These are phyloP conservation scores for Musa troglodytarum DNA, from an alignment of 176 grass and related monocot species.

Conservation along the genomic window DNA sequence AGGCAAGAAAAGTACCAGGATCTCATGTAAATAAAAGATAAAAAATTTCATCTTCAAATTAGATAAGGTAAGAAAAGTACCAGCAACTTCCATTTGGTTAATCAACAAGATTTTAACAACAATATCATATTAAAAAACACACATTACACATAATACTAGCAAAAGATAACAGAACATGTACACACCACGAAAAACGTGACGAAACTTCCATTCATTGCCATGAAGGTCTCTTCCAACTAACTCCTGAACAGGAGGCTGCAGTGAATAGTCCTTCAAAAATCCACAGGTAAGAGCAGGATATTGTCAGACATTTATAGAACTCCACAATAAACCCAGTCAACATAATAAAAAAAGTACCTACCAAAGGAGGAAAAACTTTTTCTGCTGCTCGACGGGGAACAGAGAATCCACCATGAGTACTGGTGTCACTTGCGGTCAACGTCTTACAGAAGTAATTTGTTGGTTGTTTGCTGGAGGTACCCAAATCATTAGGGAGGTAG, in stretches of 20 bases:
- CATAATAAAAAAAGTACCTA: conserved; percentile 21
- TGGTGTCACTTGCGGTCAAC: conserved; percentile 94
- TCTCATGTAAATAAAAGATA: background rate
- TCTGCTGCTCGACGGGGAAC: conserved; percentile 96
- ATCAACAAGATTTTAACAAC: background rate
- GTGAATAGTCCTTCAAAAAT: conserved; percentile 72
- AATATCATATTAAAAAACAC: background rate
- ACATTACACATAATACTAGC: background rate
- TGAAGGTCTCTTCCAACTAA: conserved; percentile 94
- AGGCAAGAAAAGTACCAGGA: background rate
- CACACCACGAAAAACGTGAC: conserved; percentile 85
- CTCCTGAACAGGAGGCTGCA: conserved; percentile 91
- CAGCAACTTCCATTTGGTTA: background rate
- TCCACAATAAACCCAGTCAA: background rate
- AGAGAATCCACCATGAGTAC: conserved; percentile 98
- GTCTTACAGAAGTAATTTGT: conserved; percentile 99
- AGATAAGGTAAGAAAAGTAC: background rate
- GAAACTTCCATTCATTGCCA: conserved; percentile 98
- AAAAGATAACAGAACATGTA: background rate
- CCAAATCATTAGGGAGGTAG: conserved; percentile 85
- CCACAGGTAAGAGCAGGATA: conserved; percentile 17
- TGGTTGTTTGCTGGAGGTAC: conserved; percentile 76
- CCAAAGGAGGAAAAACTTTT: conserved; percentile 98
- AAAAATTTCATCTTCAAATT: background rate
- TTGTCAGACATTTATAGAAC: background rate